Evolutionary conservation across 768 basidiomycete genomes (phyloP), one percentile per base, ranked within the genome.

Genomic region (Scleroderma bovista): DNA sequence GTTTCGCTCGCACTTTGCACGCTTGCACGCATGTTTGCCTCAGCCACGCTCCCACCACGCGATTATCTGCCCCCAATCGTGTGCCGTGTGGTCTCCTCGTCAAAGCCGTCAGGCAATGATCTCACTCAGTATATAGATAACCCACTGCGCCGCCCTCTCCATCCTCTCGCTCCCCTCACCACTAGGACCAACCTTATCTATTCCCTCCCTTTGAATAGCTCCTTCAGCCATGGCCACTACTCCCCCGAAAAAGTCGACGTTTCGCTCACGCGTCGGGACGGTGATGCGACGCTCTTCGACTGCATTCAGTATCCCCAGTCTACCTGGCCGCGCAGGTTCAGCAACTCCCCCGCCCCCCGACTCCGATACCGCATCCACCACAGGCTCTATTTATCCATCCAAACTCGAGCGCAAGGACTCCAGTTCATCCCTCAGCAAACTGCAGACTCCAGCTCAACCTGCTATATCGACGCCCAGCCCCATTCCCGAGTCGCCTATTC

Each of bases 401-500:
- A 61, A 58, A 55, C 56, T 59, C 46, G 65, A 68, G 42, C 60
- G 62, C 42, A 57, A 68, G 50, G 53, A 54, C 37, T 61, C 69
- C 29, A 51, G 64, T 3, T 31, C 61, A 6, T 62, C 64, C 19
- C 61, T 71, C 47, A 66, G 61, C 46, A 61, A 52, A 54, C 62
- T 73, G 2, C 68, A 72, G 29, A 60, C 72, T 3, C 47, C 66
- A 8, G 48, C 70, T 36, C 62, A 63, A 32, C 64, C 61, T 39
- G 51, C 59, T 12, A 41, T 59, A 23, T 59, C 56, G 26, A 60
- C 70, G 12, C 82, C 83, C 11, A 83, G 81, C 52, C 84, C 86
- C 3, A 86, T 88, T 51, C 72, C 79, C 1, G 86, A 88, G 60
- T 86, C 83, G 2, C 84, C 85, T 24, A 75, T 74, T 8, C 75